Evolutionary conservation across 169 alveolate species (phyloP).

Genomic region (Amoebophrya sp.): DNA sequence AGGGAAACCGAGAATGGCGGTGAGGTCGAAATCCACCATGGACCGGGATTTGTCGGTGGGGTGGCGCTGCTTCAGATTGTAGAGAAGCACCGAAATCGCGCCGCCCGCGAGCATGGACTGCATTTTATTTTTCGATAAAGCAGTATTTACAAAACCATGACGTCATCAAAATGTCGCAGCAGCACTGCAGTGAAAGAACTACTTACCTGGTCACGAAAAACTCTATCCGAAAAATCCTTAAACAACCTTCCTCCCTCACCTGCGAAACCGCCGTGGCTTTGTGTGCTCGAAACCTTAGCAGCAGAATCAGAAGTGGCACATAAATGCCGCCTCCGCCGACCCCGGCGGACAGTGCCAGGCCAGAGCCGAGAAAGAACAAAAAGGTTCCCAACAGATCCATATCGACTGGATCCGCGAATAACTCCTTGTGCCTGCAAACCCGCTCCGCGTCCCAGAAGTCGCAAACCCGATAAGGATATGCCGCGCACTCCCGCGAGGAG

Average conservation of each 20-base stretch:
- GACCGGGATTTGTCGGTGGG: not conserved
- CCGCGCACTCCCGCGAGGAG: not conserved
- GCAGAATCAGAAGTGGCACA: slow-evolving; percentile 25
- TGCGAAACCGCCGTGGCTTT: slow-evolving; percentile 13
- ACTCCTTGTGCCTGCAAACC: not conserved
- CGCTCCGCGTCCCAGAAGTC: not conserved
- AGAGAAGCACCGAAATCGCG: not conserved
- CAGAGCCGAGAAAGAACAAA: not conserved
- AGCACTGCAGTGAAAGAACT: no score
- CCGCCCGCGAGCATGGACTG: slow-evolving; percentile 16
- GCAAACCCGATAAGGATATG: not conserved
- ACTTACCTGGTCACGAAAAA: no score
- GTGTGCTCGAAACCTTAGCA: not conserved
- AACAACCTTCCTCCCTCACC: no score
- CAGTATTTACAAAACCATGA: no score
- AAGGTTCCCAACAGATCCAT: not conserved
- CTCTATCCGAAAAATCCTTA: no score
- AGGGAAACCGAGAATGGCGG: not conserved
- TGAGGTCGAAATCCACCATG: not conserved
- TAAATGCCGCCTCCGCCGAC: slow-evolving; percentile 33
- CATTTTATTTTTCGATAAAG: not conserved
- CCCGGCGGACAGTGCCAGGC: slow-evolving; percentile 29
- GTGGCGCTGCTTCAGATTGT: not conserved
- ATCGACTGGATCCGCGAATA: not conserved
- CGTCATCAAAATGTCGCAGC: no score